Base-by-base conservation (phyloP, 805 yeast species). In the Candida loeiensis region DNA sequence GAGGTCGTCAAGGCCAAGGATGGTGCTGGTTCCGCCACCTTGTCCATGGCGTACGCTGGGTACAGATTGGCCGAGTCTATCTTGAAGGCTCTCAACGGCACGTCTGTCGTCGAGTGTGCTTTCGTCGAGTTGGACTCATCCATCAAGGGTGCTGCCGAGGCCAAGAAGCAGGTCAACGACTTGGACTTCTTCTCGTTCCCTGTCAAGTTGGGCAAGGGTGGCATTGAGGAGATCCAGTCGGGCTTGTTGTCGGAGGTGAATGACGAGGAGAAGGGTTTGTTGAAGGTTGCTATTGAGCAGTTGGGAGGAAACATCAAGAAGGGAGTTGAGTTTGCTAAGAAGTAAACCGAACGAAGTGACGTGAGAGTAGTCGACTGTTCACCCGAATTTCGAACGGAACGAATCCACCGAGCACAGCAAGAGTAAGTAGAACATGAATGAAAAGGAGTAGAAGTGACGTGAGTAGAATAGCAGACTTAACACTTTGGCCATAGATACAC, bases 1-100 rank as follows among this genome's bases (percentile, higher is more conserved):
- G 97, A 91, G 66, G 95, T 90, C 35, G 98, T 90, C 48, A 74
- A 85, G 69, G 97, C 97, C 41, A 90, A 90, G 72, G 83, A 86
- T 54, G 97, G 97, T 48, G 82, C 82, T 38, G 97, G 97, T 29
- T 86, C 96, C 36, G 97, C 97, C 42, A 90, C 98, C 26, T 74
- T 90, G 50, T 85, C 95, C 21, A 91, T 90, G 97, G 97, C 97
- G 7, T 84, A 81, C 54, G 96, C 96, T 25, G 96, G 95, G 25
- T 86, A 77, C 71, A 76, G 82, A 51, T 84, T 88, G 60, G 85
- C 89, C 21, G 81, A 77, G 47, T 58, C 71, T 51, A 63, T 69
- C 43, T 57, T 69, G 51, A 55, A 55, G 47, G 69, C 73, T 2
- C 44, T 54, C 35, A 45, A 48, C 28, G 48, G 59, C 4, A 26